A percentile compares a stretch with the other conserved stretches of the same genome.
Evolutionary conservation across 441 rosid species (phyloP).

Genomic region (Heliophila coronopifolia): DNA sequence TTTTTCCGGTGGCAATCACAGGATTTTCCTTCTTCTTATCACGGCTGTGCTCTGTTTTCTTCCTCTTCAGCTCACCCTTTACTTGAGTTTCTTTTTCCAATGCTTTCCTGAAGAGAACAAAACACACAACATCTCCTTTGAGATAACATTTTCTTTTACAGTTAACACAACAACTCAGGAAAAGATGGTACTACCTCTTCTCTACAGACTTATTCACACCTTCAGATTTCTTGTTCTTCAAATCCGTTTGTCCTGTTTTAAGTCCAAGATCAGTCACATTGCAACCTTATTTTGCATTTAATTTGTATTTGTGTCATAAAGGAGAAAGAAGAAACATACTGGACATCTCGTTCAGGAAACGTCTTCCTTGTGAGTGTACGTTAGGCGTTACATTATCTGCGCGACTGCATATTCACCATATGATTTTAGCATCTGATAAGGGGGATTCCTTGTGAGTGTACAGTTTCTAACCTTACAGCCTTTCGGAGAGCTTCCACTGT

Average conservation of each 20-base stretch:
- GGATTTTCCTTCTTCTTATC: constrained; percentile 30
- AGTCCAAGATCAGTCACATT: constrained; percentile 21
- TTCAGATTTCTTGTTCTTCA: constrained; percentile 39
- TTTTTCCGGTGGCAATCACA: constrained; percentile 30
- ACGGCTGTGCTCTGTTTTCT: constrained; percentile 34
- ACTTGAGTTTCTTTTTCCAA: constrained; percentile 30
- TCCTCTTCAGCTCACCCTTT: constrained; percentile 40
- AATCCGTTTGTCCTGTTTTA: constrained; percentile 42
- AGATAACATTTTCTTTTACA: not conserved
- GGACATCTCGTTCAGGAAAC: constrained; percentile 79
- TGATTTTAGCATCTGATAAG: not conserved
- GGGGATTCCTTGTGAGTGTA: no score
- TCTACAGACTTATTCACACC: constrained; percentile 29
- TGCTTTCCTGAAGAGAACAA: constrained; percentile 48
- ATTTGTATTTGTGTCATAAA: not conserved
- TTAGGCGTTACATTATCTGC: constrained; percentile 88
- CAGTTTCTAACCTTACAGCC: constrained; percentile 66
- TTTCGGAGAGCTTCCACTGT: constrained; percentile 74
- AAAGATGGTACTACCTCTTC: constrained; percentile 60
- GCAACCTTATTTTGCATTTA: constrained; percentile 7
- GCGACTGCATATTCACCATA: constrained; percentile 44
- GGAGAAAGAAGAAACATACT: constrained; percentile 35
- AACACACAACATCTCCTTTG: constrained; percentile 18
- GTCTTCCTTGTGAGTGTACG: constrained; percentile 80
- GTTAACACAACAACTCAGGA: constrained; percentile 13